Evolutionary conservation across 2,329 filamentous ascomycete species (phyloP).

Genomic region (Microcyclosporella mali): DNA sequence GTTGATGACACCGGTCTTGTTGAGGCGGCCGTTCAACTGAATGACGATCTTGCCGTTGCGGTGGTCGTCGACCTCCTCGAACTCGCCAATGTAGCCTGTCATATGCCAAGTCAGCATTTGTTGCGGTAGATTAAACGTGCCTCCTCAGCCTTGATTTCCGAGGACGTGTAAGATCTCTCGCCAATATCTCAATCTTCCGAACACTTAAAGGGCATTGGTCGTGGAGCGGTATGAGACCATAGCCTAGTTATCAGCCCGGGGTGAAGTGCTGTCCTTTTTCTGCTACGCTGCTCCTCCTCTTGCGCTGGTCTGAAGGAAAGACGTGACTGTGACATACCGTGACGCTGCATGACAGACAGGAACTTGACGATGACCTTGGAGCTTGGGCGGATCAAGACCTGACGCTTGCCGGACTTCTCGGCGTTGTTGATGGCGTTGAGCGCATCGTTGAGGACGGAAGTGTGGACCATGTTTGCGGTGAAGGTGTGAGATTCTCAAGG

Average conservation of each 20-base stretch:
- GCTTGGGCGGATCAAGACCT: conserved; percentile 94
- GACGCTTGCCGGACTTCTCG: conserved; percentile 99
- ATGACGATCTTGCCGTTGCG: conserved; percentile 99
- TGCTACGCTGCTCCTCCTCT: conserved; percentile 11
- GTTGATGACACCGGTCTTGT: conserved; percentile 99
- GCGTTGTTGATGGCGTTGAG: conserved; percentile 91
- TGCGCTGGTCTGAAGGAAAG: conserved; percentile 16
- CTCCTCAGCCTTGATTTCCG: conserved; percentile 65
- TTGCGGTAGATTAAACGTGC: conserved; percentile 93
- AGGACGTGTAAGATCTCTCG: conserved; percentile 97
- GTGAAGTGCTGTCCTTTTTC: conserved; percentile 2
- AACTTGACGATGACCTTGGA: conserved; percentile 99
- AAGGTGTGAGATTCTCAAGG: conserved; percentile 70
- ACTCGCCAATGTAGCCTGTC: conserved; percentile 96
- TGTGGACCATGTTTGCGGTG: conserved; percentile 94
- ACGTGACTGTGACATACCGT: conserved; percentile 65
- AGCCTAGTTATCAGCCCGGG: conserved; percentile 99
- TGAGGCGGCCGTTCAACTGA: conserved; percentile 95
- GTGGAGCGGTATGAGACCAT: conserved; percentile 71
- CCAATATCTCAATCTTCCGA: conserved; percentile 79
- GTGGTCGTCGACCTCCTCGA: conserved; percentile 99
- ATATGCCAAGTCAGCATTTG: conserved; percentile 56
- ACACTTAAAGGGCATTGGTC: conserved; percentile 99
- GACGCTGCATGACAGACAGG: conserved; percentile 97
- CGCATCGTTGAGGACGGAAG: conserved; percentile 96